These are phyloP conservation scores for Candida sojae DNA, from an alignment of 1,139 yeast genomes.

Conservation along the genomic window DNA sequence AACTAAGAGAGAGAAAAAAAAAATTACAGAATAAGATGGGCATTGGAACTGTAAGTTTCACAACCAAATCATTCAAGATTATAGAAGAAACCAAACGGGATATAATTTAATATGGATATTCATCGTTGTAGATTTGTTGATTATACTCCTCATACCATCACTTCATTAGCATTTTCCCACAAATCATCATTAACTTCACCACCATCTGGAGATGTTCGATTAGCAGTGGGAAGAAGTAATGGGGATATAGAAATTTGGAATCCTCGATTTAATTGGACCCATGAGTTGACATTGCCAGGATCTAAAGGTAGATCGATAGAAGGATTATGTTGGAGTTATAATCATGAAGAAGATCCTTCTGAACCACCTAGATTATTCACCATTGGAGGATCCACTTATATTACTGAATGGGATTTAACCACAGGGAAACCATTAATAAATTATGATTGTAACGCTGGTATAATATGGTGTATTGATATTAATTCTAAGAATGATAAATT, in stretches of 20 bases:
- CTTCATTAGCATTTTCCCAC: slow-evolving; percentile 81
- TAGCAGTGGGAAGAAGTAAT: slow-evolving; percentile 91
- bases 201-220: slow-evolving; percentile 64
- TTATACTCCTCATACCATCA: slow-evolving; percentile 81
- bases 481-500: slow-evolving; percentile 62
- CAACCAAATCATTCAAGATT: background rate
- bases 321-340: slow-evolving; percentile 76
- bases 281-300: slow-evolving; percentile 68
- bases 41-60: background rate
- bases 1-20: background rate
- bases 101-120: slow-evolving; percentile 56
- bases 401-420: slow-evolving; percentile 89
- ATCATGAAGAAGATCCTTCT: slow-evolving; percentile 34
- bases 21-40: background rate
- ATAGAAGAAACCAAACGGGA: background rate
- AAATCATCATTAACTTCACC: slow-evolving; percentile 46
- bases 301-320: slow-evolving; percentile 84
- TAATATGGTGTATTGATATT: slow-evolving; percentile 85
- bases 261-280: slow-evolving; percentile 66
- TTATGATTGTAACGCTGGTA: slow-evolving; percentile 91
- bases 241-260: slow-evolving; percentile 98
- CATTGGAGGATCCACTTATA: slow-evolving; percentile 87
- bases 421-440: slow-evolving; percentile 74
- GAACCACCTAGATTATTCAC: slow-evolving; percentile 72
- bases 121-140: slow-evolving; percentile 95